Base-by-base conservation (phyloP, 2,329 filamentous ascomycete genomes). In the Scedosporium dehoogii region DNA sequence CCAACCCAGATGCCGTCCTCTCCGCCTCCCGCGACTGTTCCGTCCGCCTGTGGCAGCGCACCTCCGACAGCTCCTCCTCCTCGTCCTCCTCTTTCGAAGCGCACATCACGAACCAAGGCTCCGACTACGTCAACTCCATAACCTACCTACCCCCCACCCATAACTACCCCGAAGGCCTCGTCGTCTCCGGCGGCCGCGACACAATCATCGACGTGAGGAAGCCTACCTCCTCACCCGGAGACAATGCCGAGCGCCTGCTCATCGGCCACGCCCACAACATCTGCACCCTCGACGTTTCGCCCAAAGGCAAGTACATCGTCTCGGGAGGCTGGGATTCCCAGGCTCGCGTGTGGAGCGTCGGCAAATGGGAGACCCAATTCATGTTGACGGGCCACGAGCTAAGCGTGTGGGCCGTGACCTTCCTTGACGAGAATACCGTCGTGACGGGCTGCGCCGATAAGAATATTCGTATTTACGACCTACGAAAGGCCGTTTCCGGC, bases 321-420 rank as follows among this genome's bases (percentile, higher is more conserved):
- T 97, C 93, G 67, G 94, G 93, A 38, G 90, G 92, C 69, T 99
- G 94, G 94, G 94, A 99, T 74, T 85, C 85, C 33, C 89, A 92
- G 66, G 92, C 91, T 29, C 87, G 91, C 62, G 78, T 97, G 60
- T 99, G 94, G 94, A 83, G 81, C 65, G 78, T 94, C n/a, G 84
- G 85, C 48, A 92, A 88, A 67, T 97, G 93, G 90, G 91, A 96
- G 70, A 84, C 84, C 9, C 84, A 89, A 66, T 76, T 86, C 12
- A 71, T 88, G 57, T 79, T 99, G 18, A 77, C 84, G 56, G 92
- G 91, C 4, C 92, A 97, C 70, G 84, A 88, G 62, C 74, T 73
- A 68, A 88, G 88, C 59, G 92, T 99, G 14, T 97, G 92, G 93
- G 88, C 88, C n/a, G 92, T 97, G 4, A 75, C 97, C 63, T 89